Percentiles rank a stretch among this genome's conserved stretches.
phyloP scores from a whole-genome alignment of 1,139 yeast genomes.

The Hyphopichia burtonii region DNA sequence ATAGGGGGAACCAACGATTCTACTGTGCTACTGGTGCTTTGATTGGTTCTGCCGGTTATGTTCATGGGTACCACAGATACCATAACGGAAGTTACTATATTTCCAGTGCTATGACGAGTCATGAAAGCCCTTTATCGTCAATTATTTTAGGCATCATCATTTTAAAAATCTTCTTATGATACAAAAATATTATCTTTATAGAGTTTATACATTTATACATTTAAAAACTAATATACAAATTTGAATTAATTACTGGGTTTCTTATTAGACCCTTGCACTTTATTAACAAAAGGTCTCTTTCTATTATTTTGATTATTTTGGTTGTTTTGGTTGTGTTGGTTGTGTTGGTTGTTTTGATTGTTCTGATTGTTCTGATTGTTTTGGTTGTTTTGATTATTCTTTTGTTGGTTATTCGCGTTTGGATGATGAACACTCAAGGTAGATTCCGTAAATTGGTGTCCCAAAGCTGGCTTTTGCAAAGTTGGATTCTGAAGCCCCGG shows the following conservation, averaged over 20 bases:
- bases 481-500: neutral
- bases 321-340: slow-evolving; percentile 5
- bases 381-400: slow-evolving; percentile 4
- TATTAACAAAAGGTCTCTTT: slow-evolving; percentile 11
- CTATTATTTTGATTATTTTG: slow-evolving; percentile 7
- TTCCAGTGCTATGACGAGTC: too few relatives aligned
- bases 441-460: slow-evolving; percentile 28
- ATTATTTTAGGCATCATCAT: too few relatives aligned
- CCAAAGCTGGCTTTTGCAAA: slow-evolving; percentile 11
- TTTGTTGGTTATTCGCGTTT: slow-evolving; percentile 1
- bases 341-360: neutral
- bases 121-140: too few relatives aligned
- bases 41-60: slow-evolving; percentile 4
- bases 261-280: slow-evolving; percentile 10
- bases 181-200: too few relatives aligned
- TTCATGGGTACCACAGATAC: neutral
- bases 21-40: slow-evolving; percentile 3
- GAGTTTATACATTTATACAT: too few relatives aligned
- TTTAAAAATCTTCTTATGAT: too few relatives aligned
- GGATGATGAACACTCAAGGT: slow-evolving; percentile 35
- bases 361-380: slow-evolving; percentile 3
- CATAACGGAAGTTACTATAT: neutral
- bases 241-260: slow-evolving; percentile 10
- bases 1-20: neutral
- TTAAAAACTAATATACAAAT: slow-evolving; percentile 4